Evolutionary conservation across 1,284 basidiomycete species (phyloP).

Genomic region (Leccinum subfulvum): DNA sequence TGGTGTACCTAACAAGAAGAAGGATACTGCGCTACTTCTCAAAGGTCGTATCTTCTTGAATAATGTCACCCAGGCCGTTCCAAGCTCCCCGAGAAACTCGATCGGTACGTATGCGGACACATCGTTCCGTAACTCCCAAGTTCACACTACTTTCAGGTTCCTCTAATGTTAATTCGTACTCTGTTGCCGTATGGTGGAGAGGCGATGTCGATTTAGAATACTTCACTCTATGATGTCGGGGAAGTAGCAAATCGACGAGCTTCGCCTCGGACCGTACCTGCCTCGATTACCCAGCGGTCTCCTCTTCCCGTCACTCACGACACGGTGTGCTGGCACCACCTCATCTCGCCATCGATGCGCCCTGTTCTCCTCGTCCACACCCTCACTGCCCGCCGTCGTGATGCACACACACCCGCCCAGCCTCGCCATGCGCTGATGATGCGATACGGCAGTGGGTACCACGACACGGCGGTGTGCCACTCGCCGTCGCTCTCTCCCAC

Average conservation of each 20-base stretch:
- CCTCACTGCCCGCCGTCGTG: too few relatives aligned
- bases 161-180: conserved; percentile 50
- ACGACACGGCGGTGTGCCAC: too few relatives aligned
- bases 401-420: too few relatives aligned
- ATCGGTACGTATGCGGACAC: conserved; percentile 49
- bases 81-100: conserved; percentile 54
- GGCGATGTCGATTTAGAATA: conserved; percentile 27
- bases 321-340: too few relatives aligned
- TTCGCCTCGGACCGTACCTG: too few relatives aligned
- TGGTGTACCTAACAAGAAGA: conserved; percentile 61
- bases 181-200: conserved; percentile 89
- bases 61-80: conserved; percentile 83
- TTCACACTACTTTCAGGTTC: conserved; percentile 36
- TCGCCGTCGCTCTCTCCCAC: too few relatives aligned
- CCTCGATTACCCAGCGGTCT: too few relatives aligned
- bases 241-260: conserved; percentile 52
- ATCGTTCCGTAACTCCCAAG: conserved; percentile 4
- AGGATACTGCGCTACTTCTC: conserved; percentile 80
- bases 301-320: too few relatives aligned
- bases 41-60: conserved; percentile 98
- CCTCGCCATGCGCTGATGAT: too few relatives aligned
- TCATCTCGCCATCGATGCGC: too few relatives aligned
- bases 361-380: too few relatives aligned
- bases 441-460: too few relatives aligned
- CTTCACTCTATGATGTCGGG: conserved; percentile 45